phyloP scores from a whole-genome alignment of 805 yeast genomes.

The Saturnispora hagleri region DNA sequence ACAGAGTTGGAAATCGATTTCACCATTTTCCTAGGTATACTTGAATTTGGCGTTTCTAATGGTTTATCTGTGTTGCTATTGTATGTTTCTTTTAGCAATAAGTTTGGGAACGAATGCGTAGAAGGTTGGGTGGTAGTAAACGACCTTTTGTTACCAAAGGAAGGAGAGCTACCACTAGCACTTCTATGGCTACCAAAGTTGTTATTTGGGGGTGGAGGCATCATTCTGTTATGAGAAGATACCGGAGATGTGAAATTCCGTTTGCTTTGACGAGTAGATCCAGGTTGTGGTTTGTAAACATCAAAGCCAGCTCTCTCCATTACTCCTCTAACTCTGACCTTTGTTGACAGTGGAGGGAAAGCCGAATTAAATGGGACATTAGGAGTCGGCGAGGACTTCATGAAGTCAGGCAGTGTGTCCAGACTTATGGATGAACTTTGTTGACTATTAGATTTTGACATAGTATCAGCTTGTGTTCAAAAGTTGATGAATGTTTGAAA shows the following conservation, averaged over 20 bases:
- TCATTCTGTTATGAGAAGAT: neutral
- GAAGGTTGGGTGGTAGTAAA: neutral
- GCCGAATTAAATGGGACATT: conserved; percentile 38
- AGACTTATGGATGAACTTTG: conserved; percentile 15
- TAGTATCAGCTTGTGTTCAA: neutral
- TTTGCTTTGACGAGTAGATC: conserved; percentile 11
- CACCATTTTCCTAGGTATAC: conserved; percentile 7
- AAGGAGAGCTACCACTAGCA: neutral
- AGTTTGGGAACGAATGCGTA: neutral
- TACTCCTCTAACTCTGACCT: conserved; percentile 55
- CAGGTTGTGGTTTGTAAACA: conserved; percentile 30
- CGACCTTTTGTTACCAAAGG: neutral
- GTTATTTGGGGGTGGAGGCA: neutral
- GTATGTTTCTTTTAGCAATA: neutral
- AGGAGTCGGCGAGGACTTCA: conserved; percentile 23
- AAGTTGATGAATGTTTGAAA: neutral
- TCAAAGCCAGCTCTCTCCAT: conserved; percentile 82
- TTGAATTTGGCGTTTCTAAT: neutral
- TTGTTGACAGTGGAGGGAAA: conserved; percentile 64
- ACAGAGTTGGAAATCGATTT: neutral
- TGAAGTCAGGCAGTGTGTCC: conserved; percentile 25
- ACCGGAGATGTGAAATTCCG: neutral
- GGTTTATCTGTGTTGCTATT: neutral
- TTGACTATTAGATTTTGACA: neutral
- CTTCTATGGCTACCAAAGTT: neutral